Base-by-base conservation (phyloP, 208 protist genomes). In the Lotmaria passim region DNA sequence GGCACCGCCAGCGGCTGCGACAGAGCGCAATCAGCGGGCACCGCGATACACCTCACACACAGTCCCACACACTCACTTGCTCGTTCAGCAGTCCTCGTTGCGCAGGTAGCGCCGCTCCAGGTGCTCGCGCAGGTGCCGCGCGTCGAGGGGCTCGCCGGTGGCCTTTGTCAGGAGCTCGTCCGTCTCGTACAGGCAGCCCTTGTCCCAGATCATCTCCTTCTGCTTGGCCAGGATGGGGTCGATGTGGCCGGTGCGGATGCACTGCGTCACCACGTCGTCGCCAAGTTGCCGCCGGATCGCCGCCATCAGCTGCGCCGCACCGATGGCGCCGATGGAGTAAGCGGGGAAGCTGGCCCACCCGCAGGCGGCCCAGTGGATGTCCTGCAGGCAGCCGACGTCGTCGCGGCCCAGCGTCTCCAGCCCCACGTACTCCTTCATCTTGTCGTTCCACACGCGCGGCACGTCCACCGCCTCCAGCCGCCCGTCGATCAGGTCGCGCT, bases 381-480 rank as follows among this genome's bases (percentile, higher is more conserved):
- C 91, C 73, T 98, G 91, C 44, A 96, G 71, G 63, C 85, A 92
- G 7, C 92, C 90, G 12, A 87, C 28, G 53, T 86, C 77, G 55
- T 90, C 81, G 60, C 92, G 90, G 11, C 81, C 85, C 19, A 85
- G 66, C 67, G 91, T 93, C 34, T 91, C 81, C 15, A 94, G 53
- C 34, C 82, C 89, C 3, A 95, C 60, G 73, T 94, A 93, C 36
- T 71, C 75, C 79, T 94, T 87, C 86, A 95, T 92, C 73, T 92
- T 91, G 10, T 81, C 75, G 65, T 91, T 90, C 88, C 90, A 94
- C 60, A 86, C 78, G 17, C 56, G 58, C 43, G 90, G 87, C 34
- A 97, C 56, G 28, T 91, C 89, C 41, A 79, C 86, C 1, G 80
- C 82, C 58, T 82, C 75, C 51, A 93, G 65, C 26, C 63, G 84